These are phyloP conservation scores for Epichloe brachyelytri DNA, from an alignment of 2,329 filamentous ascomycete species.

Conservation along the genomic window DNA sequence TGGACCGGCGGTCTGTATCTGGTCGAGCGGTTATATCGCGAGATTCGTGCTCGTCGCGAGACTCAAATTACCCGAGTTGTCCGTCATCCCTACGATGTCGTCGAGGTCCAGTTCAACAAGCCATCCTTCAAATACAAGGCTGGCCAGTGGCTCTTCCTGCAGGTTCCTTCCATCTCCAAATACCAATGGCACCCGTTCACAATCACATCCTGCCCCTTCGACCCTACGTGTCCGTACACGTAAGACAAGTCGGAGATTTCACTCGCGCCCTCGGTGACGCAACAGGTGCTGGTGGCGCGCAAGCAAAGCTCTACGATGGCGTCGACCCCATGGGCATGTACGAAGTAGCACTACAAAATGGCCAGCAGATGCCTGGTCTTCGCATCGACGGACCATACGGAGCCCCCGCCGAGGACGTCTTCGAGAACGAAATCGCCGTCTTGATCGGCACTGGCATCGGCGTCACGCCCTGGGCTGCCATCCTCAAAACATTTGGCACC, in stretches of 20 bases:
- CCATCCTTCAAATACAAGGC: slow-evolving; percentile 97
- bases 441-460: slow-evolving; percentile 79
- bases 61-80: slow-evolving; percentile 91
- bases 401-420: slow-evolving; percentile 93
- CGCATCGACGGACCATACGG: slow-evolving; percentile 94
- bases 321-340: slow-evolving; percentile 95
- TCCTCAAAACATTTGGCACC: slow-evolving; percentile 98
- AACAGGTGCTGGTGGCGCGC: slow-evolving; percentile 78
- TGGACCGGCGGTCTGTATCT: slow-evolving; percentile 78
- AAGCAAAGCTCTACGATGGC: slow-evolving; percentile 79
- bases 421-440: slow-evolving; percentile 80
- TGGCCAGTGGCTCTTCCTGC: slow-evolving; percentile 95
- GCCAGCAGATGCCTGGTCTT: slow-evolving; percentile 79
- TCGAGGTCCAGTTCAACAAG: slow-evolving; percentile 95
- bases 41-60: slow-evolving; percentile 68
- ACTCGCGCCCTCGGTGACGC: slow-evolving; percentile 88
- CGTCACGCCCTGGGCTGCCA: slow-evolving; percentile 75
- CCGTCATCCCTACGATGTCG: slow-evolving; percentile 89
- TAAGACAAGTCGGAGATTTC: slow-evolving; percentile 94
- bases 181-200: slow-evolving; percentile 99
- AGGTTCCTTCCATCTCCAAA: slow-evolving; percentile 75
- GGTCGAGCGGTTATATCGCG: slow-evolving; percentile 77
- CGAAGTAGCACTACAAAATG: slow-evolving; percentile 88
- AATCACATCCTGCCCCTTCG: slow-evolving; percentile 94
- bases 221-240: slow-evolving; percentile 87